Evolutionary conservation across 2,329 filamentous ascomycete species (phyloP).

Genomic region (Pyrenochaeta sp.): DNA sequence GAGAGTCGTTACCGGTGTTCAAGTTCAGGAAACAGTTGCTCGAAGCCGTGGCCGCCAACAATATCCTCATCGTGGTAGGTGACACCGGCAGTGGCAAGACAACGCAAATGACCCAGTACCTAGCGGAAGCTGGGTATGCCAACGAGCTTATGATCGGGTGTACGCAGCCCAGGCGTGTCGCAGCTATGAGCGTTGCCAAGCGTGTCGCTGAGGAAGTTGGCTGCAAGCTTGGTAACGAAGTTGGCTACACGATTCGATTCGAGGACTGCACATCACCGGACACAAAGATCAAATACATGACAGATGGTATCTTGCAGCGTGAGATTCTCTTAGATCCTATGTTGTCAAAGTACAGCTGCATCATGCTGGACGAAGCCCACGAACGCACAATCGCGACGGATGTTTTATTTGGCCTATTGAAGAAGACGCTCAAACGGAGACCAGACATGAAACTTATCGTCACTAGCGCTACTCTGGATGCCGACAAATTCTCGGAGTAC

Average conservation of each 20-base stretch:
- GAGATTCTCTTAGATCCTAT: slow-evolving; percentile 97
- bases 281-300: slow-evolving; percentile 99
- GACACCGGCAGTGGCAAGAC: slow-evolving; percentile 98
- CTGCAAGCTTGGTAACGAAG: slow-evolving; percentile 88
- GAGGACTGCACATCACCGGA: slow-evolving; percentile 90
- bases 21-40: slow-evolving; percentile 88
- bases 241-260: slow-evolving; percentile 98
- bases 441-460: slow-evolving; percentile 97
- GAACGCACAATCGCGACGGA: slow-evolving; percentile 97
- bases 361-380: slow-evolving; percentile 98
- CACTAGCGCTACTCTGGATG: slow-evolving; percentile 97
- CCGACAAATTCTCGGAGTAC: slow-evolving; percentile 96
- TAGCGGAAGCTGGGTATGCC: slow-evolving; percentile 90
- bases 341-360: slow-evolving; percentile 91
- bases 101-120: slow-evolving; percentile 92
- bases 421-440: slow-evolving; percentile 83
- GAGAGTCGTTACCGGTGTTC: slow-evolving; percentile 87
- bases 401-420: slow-evolving; percentile 95
- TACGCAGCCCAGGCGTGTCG: slow-evolving; percentile 95
- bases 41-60: slow-evolving; percentile 85
- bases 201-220: slow-evolving; percentile 98
- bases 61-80: slow-evolving; percentile 93
- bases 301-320: slow-evolving; percentile 95
- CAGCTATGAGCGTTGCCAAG: slow-evolving; percentile 97
- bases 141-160: slow-evolving; percentile 92